These are phyloP conservation scores for Pharus latifolius DNA, from an alignment of 176 grass and related monocot genomes.

Conservation along the genomic window DNA sequence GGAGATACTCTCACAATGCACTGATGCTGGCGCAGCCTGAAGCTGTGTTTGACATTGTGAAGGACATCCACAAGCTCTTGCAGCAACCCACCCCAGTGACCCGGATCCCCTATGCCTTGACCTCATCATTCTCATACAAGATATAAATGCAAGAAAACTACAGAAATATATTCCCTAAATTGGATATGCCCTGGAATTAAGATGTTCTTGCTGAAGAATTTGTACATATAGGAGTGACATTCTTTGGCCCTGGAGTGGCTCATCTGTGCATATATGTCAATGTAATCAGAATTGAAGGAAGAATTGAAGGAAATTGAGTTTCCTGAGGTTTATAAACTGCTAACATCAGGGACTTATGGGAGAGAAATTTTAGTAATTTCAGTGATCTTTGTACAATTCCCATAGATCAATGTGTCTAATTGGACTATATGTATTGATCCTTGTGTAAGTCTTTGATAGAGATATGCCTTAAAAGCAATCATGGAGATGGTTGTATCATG, in stretches of 20 bases:
- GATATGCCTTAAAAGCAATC: no score
- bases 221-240: conserved; percentile 24
- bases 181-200: background rate
- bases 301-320: background rate
- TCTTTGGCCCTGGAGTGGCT: conserved; percentile 7
- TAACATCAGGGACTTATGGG: conserved; percentile 4
- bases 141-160: conserved; percentile 18
- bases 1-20: conserved; percentile 47
- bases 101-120: conserved; percentile 36
- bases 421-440: background rate
- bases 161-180: background rate
- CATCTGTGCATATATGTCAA: background rate
- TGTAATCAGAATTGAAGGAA: background rate
- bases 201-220: background rate
- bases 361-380: conserved; percentile 11
- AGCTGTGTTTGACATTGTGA: conserved; percentile 75
- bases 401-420: background rate
- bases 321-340: background rate
- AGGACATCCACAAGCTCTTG: conserved; percentile 63
- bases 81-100: conserved; percentile 26
- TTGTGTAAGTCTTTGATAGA: background rate
- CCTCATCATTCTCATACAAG: conserved; percentile 33
- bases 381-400: conserved; percentile 8
- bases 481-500: no score
- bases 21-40: conserved; percentile 60